Base-by-base conservation (phyloP, 2,329 filamentous ascomycete species). In the Claviceps quebecensis region DNA sequence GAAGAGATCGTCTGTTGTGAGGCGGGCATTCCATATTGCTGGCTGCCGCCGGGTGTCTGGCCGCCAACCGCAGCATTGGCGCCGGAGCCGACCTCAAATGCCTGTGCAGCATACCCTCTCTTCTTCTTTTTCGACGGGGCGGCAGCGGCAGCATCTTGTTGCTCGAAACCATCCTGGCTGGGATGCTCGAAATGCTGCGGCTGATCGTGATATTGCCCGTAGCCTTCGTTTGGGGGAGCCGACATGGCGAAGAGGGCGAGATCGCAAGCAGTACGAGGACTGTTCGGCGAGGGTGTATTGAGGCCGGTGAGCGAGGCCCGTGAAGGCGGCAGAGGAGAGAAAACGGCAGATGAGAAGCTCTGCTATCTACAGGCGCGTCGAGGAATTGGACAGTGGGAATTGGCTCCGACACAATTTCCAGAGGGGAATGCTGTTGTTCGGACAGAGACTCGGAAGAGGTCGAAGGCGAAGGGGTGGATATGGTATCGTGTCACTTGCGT, bases 51-150 rank as follows among this genome's bases (percentile, higher is more conserved):
- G 36, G 59, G 68, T 37, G 62, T 51, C 58, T 72, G 72, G 52
- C 76, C 78, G 38, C 73, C 78, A 50, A 65, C 67, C 52, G 66
- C 70, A 51, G 85, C 82, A 76, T 97, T 97, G 63, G 86, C 87
- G 61, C 91, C 93, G 48, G 80, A 78, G 48, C 86, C 88, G 61
- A 97, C 93, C 54, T 95, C 91, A 68, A 95, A 98, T 45, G 91
- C 91, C 68, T 94, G 86, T 52, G 87, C 87, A 51, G 93, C 93
- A 72, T 97, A 97, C 52, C 86, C 84, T 74, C 89, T 80, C 78
- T 95, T 95, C 80, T 95, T 96, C 74, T 89, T 89, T 67, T 78
- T 83, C 56, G 72, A 75, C 46, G 72, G 72, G 44, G 74, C 73
- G 38, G 68, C 73, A 34, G 68, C 62, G 44, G 57, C 63, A 19